Base-by-base conservation (phyloP, 1,139 yeast species). In the Debaryomyces subglobosus region DNA sequence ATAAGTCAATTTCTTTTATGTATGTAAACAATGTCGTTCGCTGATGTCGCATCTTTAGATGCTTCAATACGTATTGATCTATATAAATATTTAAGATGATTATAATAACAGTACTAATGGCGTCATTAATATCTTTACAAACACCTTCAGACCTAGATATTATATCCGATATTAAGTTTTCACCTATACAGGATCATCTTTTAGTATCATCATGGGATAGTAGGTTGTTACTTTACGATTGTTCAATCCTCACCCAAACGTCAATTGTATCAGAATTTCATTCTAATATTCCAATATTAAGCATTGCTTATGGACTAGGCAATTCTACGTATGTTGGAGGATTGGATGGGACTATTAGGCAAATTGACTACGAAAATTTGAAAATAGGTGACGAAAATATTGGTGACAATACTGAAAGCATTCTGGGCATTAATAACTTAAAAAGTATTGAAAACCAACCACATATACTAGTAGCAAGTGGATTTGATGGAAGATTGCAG, bases 401-500 rank as follows among this genome's bases (percentile, higher is more conserved):
- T 18, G 49, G 50, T 7, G 45, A 39, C 35, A 35, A 38, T 21
- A 58, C 57, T 4, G 57, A 53, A 24, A 54, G 58, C 13, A 54
- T 60, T 33, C 48, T 52, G 25, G 78, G 77, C 0, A 60, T 73
- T 36, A 71, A 68, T 52, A 64, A 66, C 49, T 51, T 71, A 47
- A 49, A 60, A 4, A 47, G 45, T 4, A 46, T 72, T 56, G 52
- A 55, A 58, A 53, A 57, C 57, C 53, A 61, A 54, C 55, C 67
- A 21, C 59, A 67, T 43, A 53, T 70, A 8, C 54, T 81, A 4
- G 65, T 79, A 1, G 73, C 84, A 2, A 84, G 86, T 1, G 74
- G 86, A 0, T 83, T 85, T 78, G 84, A 79, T 54, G 79, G 78
- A 24, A 54, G 70, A 0, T 49, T 85, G 9, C 77, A 72, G 44